Percentiles rank a stretch among this genome's conserved stretches.
phyloP scores from a whole-genome alignment of 257 asterid species.

The Ajuga chamaepitys region DNA sequence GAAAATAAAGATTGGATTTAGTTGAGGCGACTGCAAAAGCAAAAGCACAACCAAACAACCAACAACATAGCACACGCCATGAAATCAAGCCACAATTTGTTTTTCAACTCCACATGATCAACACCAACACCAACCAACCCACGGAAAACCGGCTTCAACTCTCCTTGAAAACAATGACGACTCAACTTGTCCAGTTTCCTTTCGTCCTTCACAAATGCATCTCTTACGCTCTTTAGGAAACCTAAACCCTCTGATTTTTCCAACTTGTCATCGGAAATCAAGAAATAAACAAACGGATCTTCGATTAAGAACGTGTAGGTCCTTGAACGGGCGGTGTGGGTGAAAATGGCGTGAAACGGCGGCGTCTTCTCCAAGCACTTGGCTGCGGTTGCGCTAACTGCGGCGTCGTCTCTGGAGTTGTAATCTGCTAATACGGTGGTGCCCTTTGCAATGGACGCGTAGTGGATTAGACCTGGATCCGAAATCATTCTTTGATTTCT shows the following conservation, averaged over 20 bases:
- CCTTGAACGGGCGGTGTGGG: constrained; percentile 63
- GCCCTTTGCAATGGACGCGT: constrained; percentile 71
- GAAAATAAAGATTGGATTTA: too few relatives aligned
- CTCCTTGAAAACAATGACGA: constrained; percentile 81
- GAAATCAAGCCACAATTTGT: constrained; percentile 74
- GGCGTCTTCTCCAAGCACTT: constrained; percentile 75
- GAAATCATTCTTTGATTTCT: constrained; percentile 27
- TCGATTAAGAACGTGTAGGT: constrained; percentile 67
- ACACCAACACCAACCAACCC: constrained; percentile 27
- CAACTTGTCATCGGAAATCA: constrained; percentile 49
- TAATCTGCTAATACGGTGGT: constrained; percentile 66
- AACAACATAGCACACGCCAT: constrained; percentile 60
- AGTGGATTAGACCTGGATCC: constrained; percentile 53
- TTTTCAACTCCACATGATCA: constrained; percentile 53
- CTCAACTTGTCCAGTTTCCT: constrained; percentile 33
- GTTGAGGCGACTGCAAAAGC: constrained; percentile 79
- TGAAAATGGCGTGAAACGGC: constrained; percentile 50
- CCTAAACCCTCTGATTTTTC: constrained; percentile 49
- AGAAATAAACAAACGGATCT: constrained; percentile 47
- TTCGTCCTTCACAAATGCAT: constrained; percentile 34
- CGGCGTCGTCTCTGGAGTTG: constrained; percentile 74
- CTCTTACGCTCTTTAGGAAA: constrained; percentile 49
- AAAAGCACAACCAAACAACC: constrained; percentile 70
- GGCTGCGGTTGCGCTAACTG: constrained; percentile 58
- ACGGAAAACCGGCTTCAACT: constrained; percentile 72